Percentiles rank a stretch among this genome's conserved stretches.
Conservation (phyloP, 192 early-diverging fungal genomes). For the Powellomyces hirtus region DNA sequence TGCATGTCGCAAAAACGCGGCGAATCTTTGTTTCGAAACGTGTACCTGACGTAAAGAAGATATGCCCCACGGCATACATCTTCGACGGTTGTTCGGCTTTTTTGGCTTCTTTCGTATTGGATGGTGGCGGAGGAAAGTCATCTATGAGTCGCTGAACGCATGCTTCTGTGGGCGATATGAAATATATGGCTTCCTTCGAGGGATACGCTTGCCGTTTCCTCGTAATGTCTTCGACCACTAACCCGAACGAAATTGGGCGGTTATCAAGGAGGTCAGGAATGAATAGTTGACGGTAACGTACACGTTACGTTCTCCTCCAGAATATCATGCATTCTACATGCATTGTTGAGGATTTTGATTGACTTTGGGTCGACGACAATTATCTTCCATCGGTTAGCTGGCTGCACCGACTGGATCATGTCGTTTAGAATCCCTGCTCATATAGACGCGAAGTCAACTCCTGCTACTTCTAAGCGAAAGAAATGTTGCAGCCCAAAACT, state of each 20-base stretch:
- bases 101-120: slow-evolving; percentile 19
- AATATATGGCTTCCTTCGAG: slow-evolving; percentile 62
- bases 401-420: slow-evolving; percentile 73
- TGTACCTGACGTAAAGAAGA: slow-evolving; percentile 46
- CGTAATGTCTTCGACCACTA: slow-evolving; percentile 58
- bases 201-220: slow-evolving; percentile 56
- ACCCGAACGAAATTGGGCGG: too few relatives aligned
- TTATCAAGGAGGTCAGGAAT: neutral
- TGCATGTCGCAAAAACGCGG: too few relatives aligned
- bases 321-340: slow-evolving; percentile 78
- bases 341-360: slow-evolving; percentile 66
- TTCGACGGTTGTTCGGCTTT: slow-evolving; percentile 17
- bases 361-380: slow-evolving; percentile 76
- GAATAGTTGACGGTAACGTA: slow-evolving; percentile 7
- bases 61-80: slow-evolving; percentile 51
- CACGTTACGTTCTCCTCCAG: slow-evolving; percentile 75
- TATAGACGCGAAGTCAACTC: neutral
- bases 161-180: slow-evolving; percentile 44
- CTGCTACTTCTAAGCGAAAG: too few relatives aligned
- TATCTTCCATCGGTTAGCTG: slow-evolving; percentile 77
- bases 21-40: too few relatives aligned
- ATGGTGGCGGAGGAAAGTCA: slow-evolving; percentile 40
- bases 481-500: neutral
- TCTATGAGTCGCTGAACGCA: slow-evolving; percentile 47
- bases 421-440: slow-evolving; percentile 53